Evolutionary conservation across 2,329 filamentous ascomycete species (phyloP).

Genomic region (Stagonosporopsis cucurbitacearum): DNA sequence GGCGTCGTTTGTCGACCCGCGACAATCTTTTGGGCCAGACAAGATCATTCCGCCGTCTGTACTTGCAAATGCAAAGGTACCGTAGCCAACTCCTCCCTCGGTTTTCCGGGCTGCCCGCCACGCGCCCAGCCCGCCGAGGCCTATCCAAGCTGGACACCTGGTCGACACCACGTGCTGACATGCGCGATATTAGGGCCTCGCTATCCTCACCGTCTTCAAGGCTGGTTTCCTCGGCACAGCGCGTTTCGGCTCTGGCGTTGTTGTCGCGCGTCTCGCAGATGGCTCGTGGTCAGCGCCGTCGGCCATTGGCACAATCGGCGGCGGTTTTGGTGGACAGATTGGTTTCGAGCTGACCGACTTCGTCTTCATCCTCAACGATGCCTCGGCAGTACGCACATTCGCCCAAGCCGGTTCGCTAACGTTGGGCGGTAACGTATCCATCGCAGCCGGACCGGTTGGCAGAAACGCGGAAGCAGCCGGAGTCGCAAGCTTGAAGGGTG

Average conservation of each 20-base stretch:
- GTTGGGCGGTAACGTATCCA: conserved; percentile 92
- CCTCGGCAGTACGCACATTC: conserved; percentile 87
- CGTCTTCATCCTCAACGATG: conserved; percentile 97
- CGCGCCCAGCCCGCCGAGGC: conserved; percentile 13
- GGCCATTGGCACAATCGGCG: conserved; percentile 80
- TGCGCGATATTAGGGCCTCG: conserved; percentile 66
- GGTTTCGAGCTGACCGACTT: conserved; percentile 91
- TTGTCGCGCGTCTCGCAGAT: conserved; percentile 78
- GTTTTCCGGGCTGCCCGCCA: conserved; percentile 9
- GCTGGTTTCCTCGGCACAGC: conserved; percentile 84
- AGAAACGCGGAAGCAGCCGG: conserved; percentile 96
- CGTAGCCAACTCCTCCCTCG: conserved; percentile 22
- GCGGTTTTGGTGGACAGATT: conserved; percentile 84
- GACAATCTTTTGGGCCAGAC: conserved; percentile 91
- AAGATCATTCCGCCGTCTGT: conserved; percentile 94
- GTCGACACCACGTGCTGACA: conserved; percentile 10
- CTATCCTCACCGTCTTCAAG: conserved; percentile 85
- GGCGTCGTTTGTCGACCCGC: conserved; percentile 90
- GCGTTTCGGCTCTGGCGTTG: conserved; percentile 80
- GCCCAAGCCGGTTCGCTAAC: conserved; percentile 91
- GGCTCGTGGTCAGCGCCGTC: conserved; percentile 82
- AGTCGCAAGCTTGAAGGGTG: conserved; percentile 85
- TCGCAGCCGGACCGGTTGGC: conserved; percentile 91
- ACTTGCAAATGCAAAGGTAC: conserved; percentile 87
- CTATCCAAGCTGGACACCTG: conserved; percentile 2